These are phyloP conservation scores for Tylopilus balloui DNA, from an alignment of 768 basidiomycete genomes.

Conservation along the genomic window DNA sequence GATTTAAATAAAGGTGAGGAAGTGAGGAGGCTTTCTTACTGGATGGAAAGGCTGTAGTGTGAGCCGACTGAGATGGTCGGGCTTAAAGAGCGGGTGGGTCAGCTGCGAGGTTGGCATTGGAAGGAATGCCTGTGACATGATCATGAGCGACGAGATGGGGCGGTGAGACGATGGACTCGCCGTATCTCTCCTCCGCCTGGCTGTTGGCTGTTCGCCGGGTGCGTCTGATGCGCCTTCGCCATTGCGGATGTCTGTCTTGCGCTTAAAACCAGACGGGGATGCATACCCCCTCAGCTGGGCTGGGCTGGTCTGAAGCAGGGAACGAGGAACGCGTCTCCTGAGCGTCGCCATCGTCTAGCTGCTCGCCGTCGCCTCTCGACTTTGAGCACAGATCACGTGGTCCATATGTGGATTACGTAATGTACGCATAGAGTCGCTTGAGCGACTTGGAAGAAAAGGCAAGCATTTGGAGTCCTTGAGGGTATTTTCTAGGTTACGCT, in stretches of 20 bases:
- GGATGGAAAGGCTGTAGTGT: constrained; percentile 41
- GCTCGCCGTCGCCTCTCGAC: not conserved
- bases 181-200: constrained; percentile 25
- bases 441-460: no score
- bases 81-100: constrained; percentile 39
- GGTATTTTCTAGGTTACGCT: no score
- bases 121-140: constrained; percentile 36
- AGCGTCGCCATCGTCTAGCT: constrained; percentile 13
- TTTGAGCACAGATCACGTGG: constrained; percentile 8
- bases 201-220: constrained; percentile 18
- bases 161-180: not conserved
- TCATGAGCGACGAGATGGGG: not conserved
- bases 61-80: constrained; percentile 33
- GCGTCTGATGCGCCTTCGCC: constrained; percentile 10
- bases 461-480: no score
- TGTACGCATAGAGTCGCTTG: not conserved
- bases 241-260: constrained; percentile 14
- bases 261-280: constrained; percentile 19
- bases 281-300: constrained; percentile 14
- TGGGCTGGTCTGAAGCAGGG: not conserved
- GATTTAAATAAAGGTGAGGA: not conserved
- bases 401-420: not conserved
- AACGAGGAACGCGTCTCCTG: constrained; percentile 11
- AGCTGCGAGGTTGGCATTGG: constrained; percentile 38
- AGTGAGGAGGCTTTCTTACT: constrained; percentile 27